A percentile compares a stretch with the other conserved stretches of the same genome.
phyloP scores from a whole-genome alignment of 2,329 filamentous ascomycete genomes.

The Zymoseptoria passerinii region DNA sequence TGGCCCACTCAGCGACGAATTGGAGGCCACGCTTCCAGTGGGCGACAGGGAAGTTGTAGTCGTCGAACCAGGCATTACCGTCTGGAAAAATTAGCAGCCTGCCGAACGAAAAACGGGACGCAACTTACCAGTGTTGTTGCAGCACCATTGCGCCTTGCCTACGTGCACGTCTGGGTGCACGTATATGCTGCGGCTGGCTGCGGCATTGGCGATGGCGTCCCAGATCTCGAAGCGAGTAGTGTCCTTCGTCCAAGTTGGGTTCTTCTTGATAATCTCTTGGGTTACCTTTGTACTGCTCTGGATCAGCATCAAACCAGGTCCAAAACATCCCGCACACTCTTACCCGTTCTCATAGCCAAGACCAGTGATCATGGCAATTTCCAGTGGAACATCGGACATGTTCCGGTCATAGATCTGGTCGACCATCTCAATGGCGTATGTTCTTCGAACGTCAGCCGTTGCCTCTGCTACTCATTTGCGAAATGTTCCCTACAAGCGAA shows the following conservation, averaged over 20 bases:
- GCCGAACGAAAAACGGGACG: neutral
- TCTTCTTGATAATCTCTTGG: slow-evolving; percentile 30
- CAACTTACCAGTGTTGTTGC: slow-evolving; percentile 30
- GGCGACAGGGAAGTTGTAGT: slow-evolving; percentile 19
- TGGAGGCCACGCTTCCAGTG: slow-evolving; percentile 20
- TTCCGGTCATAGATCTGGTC: slow-evolving; percentile 36
- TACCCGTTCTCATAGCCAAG: slow-evolving; percentile 33
- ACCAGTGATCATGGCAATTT: slow-evolving; percentile 33
- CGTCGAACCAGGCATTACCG: slow-evolving; percentile 52
- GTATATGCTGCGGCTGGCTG: slow-evolving; percentile 41
- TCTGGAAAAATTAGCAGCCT: slow-evolving; percentile 29
- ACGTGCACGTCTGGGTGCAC: slow-evolving; percentile 56
- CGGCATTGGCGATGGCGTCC: slow-evolving; percentile 19
- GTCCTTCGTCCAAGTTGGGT: slow-evolving; percentile 31
- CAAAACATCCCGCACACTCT: neutral
- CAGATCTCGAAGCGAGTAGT: slow-evolving; percentile 35
- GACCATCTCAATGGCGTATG: slow-evolving; percentile 37
- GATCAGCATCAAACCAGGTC: neutral
- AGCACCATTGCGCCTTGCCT: slow-evolving; percentile 52
- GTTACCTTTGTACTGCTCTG: slow-evolving; percentile 28
- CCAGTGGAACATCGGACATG: slow-evolving; percentile 32
- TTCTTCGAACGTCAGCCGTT: slow-evolving; percentile 14
- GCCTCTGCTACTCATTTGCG: slow-evolving; percentile 1
- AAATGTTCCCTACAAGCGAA: slow-evolving; percentile 22
- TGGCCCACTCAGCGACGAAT: slow-evolving; percentile 19